Evolutionary conservation across 257 asterid genomes (phyloP).

Genomic region (Voacanga thouarsii): DNA sequence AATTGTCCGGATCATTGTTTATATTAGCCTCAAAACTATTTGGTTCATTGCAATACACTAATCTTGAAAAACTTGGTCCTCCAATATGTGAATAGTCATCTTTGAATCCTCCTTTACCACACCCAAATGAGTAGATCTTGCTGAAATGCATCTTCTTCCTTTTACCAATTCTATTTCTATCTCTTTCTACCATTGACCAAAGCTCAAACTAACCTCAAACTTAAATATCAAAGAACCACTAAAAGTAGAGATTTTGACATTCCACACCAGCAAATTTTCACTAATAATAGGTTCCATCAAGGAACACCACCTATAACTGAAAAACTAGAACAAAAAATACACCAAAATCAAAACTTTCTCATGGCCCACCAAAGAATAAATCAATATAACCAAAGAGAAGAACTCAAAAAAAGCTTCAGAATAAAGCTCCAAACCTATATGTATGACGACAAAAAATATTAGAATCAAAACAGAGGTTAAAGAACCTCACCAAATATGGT

Average conservation of each 20-base stretch:
- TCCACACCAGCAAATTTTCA: not conserved
- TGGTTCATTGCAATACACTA: slow-evolving; percentile 73
- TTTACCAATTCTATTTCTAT: slow-evolving; percentile 40
- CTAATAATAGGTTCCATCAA: slow-evolving; percentile 12
- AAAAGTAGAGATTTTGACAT: not conserved
- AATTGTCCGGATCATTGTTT: slow-evolving; percentile 49
- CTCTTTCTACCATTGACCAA: slow-evolving; percentile 14
- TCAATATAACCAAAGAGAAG: slow-evolving; percentile 16
- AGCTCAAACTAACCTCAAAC: not conserved
- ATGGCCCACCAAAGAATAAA: slow-evolving; percentile 6
- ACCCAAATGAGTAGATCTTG: slow-evolving; percentile 71
- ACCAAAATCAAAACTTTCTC: slow-evolving; percentile 10
- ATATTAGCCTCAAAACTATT: slow-evolving; percentile 38
- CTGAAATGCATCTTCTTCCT: slow-evolving; percentile 61
- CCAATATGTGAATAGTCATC: slow-evolving; percentile 78
- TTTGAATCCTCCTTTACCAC: slow-evolving; percentile 41
- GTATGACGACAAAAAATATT: not conserved
- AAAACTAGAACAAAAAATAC: slow-evolving; percentile 2
- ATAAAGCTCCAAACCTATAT: slow-evolving; percentile 18
- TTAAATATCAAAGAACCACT: not conserved
- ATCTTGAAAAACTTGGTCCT: slow-evolving; percentile 85
- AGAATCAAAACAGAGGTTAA: too few species aligned
- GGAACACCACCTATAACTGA: not conserved
- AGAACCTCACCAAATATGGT: slow-evolving; percentile 18
- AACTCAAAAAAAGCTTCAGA: slow-evolving; percentile 13